Evolutionary conservation across 345 rosid species (phyloP), one percentile per base, ranked within the genome.

Genomic region (Eucalyptus virginea): DNA sequence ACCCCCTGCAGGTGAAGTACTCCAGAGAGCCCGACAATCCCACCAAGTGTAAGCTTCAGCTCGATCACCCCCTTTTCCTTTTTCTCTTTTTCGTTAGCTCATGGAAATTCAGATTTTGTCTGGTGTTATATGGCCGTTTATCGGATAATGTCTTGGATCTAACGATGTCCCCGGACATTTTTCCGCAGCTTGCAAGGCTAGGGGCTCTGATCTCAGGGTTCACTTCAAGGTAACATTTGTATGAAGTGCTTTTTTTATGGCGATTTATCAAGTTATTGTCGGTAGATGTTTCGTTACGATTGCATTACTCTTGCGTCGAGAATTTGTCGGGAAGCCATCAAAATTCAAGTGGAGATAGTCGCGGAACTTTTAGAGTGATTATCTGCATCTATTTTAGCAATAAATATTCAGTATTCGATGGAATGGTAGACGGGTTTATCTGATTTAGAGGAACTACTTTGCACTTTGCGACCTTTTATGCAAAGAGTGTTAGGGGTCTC

Each of bases 191-290:
- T 95, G 98, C 96, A 95, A 96, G 92, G 95, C 98, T 28, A 91
- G 94, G 91, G 97, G 97, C 28, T 93, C 94, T 49, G 97, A 94
- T 88, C 97, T 96, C 81, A 94, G 97, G 91, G 97, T 94, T 86
- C 98, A 95, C 86, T 95, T 96, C 89, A 96, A 96, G 98, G 97
- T 96, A 91, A 77, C 89, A 11, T 86, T 49, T n/a, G 51, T 87
- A 4, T 47, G 37, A 32, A 21, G 48, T 32, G 81, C 28, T 58
- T 45, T 37, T 42, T 47, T 44, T 21, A 30, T 54, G 60, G 32
- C 32, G 85, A 1, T 40, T 21, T 77, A 37, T n/a, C 89, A n/a
- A 45, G 48, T 28, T 67, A 45, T 49, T 50, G 42, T 6, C 83
- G 7, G 24, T 34, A 3, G 60, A 45, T 23, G 54, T 40, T 67